Evolutionary conservation across 2,329 filamentous ascomycete genomes (phyloP), one percentile per base, ranked within the genome.

Genomic region (Paracorniculantispora psalliotae): DNA sequence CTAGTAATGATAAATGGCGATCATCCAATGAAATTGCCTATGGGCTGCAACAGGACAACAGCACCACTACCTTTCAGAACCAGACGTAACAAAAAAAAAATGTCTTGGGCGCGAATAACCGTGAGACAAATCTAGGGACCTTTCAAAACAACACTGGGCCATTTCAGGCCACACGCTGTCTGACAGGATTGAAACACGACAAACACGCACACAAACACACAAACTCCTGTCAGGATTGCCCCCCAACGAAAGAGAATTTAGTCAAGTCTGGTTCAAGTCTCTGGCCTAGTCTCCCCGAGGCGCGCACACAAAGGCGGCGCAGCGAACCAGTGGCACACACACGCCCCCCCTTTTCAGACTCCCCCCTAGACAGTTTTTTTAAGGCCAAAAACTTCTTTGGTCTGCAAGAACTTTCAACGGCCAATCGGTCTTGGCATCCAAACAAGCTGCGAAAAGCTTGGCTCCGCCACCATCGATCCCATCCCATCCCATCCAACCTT

Each of bases 381-480:
- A n/a, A n/a, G n/a, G n/a, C n/a, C n/a, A n/a, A n/a, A n/a, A n/a
- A n/a, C n/a, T n/a, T n/a, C n/a, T n/a, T n/a, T n/a, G n/a, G n/a
- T n/a, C n/a, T n/a, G n/a, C n/a, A n/a, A n/a, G 30, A 17, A 37
- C 23, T 51, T 12, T n/a, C 25, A 53, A 43, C 50, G 50, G 50
- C 37, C 21, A 53, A 53, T 53, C 50, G 37, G 37, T 43, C 50
- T 53, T 43, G 50, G 50, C 50, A 44, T 25, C 17, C n/a, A 43
- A 43, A 41, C 46, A 49, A 12, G 4, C 4, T 12, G 13, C 26
- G 39, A 51, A 41, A 53, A 53, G 50, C 50, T 53, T 53, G 37
- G 50, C 50, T 53, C 50, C 30, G 50, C 50, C 50, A 53, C 50
- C 35, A 53, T 43, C 35, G 35, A 52, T 41, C 50, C 28, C 28